These are phyloP conservation scores for Aphanomyces astaci DNA, from an alignment of 352 stramenopile genomes.

Conservation along the genomic window DNA sequence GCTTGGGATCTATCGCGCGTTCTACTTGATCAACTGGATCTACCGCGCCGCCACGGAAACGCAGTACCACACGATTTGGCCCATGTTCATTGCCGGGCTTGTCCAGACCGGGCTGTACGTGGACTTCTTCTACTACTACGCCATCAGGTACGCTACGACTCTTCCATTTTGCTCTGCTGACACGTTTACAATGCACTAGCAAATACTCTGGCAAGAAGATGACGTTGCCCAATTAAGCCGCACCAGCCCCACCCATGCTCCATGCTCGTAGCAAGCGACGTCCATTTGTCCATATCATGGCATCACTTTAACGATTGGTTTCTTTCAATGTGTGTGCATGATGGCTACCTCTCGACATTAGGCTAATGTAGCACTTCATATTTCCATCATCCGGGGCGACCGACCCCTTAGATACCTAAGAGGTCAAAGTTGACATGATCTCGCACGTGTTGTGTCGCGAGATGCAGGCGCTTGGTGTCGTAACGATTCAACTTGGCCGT, in stretches of 20 bases:
- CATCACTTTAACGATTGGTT: too few relatives aligned
- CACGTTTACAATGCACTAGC: too few relatives aligned
- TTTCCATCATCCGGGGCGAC: too few relatives aligned
- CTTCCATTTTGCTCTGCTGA: too few relatives aligned
- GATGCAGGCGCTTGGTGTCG: conserved; percentile 60
- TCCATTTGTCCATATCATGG: too few relatives aligned
- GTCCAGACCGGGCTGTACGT: conserved; percentile 98
- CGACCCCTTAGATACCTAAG: conserved; percentile 21
- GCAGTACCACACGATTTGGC: conserved; percentile 96
- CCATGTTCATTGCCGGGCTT: conserved; percentile 98
- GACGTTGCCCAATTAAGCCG: conserved; percentile 78
- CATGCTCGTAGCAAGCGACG: too few relatives aligned
- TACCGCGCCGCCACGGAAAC: conserved; percentile 94
- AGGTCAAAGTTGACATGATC: conserved; percentile 73
- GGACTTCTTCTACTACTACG: conserved; percentile 99
- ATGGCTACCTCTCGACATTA: too few relatives aligned
- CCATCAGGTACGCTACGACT: conserved; percentile 84
- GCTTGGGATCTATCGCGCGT: conserved; percentile 94
- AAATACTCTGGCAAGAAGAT: conserved; percentile 90
- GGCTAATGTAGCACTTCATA: too few relatives aligned
- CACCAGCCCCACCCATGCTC: neutral
- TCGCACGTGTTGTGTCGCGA: conserved; percentile 70
- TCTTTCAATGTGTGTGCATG: neutral
- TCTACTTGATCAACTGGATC: conserved; percentile 99
- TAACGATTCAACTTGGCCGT: conserved; percentile 75